These are phyloP conservation scores for Brassica carinata DNA, from an alignment of 345 rosid genomes.

Conservation along the genomic window DNA sequence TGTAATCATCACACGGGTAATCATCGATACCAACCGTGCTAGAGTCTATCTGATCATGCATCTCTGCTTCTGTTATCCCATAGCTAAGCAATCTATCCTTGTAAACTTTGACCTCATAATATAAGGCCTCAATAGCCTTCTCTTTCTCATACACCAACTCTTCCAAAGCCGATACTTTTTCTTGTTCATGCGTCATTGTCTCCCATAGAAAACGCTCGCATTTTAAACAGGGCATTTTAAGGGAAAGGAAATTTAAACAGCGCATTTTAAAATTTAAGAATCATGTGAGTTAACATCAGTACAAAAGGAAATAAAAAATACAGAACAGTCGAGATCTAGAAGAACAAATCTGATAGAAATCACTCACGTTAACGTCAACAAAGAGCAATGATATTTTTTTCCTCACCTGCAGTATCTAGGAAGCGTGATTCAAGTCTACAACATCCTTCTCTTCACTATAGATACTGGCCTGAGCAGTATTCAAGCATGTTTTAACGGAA, in stretches of 20 bases:
- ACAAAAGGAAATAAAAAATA: too few species aligned
- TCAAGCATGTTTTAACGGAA: too few species aligned
- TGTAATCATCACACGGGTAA: slow-evolving; percentile 50
- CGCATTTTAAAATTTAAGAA: too few species aligned
- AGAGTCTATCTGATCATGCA: slow-evolving; percentile 37
- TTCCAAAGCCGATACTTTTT: slow-evolving; percentile 59
- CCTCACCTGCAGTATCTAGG: neutral
- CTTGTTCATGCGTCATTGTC: slow-evolving; percentile 80
- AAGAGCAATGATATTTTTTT: neutral
- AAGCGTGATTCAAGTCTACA: neutral
- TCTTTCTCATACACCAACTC: slow-evolving; percentile 79
- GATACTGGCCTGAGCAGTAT: too few species aligned
- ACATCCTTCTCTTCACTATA: neutral
- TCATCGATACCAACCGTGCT: slow-evolving; percentile 43
- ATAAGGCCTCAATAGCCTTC: slow-evolving; percentile 67
- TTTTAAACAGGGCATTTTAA: too few species aligned
- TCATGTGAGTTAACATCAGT: too few species aligned
- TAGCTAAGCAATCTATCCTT: slow-evolving; percentile 78
- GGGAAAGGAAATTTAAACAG: too few species aligned
- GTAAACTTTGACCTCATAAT: slow-evolving; percentile 78
- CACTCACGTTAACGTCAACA: too few species aligned
- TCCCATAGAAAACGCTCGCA: slow-evolving; percentile 30
- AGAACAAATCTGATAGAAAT: too few species aligned
- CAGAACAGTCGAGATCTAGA: too few species aligned
- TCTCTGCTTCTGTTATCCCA: slow-evolving; percentile 74